phyloP scores from a whole-genome alignment of 257 asterid genomes.

The Linderniella brevidens region DNA sequence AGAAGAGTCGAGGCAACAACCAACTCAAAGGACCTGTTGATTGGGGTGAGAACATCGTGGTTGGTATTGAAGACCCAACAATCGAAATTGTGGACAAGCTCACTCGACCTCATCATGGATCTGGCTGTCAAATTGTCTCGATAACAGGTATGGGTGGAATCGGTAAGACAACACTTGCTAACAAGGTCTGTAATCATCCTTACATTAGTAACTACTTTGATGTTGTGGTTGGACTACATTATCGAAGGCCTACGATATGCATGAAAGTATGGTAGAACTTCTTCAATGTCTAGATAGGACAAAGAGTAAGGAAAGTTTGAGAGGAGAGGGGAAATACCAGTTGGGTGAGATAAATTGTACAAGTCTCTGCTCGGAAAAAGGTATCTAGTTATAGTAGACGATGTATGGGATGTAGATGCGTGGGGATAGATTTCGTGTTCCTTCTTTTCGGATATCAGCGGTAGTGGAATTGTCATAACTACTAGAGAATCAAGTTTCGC shows the following conservation, averaged over 20 bases:
- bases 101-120: too few species aligned
- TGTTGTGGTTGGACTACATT: neutral
- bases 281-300: neutral
- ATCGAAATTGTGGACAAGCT: too few species aligned
- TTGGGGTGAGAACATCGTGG: too few species aligned
- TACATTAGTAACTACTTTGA: neutral
- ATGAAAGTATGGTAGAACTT: neutral
- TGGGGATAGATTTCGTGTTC: neutral
- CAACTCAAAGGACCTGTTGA: too few species aligned
- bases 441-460: neutral
- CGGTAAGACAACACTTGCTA: constrained; percentile 1
- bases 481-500: neutral
- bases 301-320: neutral
- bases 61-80: too few species aligned
- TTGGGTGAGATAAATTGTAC: neutral
- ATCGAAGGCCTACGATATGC: neutral
- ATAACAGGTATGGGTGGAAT: neutral
- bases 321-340: neutral
- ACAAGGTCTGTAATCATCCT: neutral
- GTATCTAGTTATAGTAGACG: neutral
- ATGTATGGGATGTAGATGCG: neutral
- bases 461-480: neutral
- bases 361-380: neutral
- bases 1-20: too few species aligned
- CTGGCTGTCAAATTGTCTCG: too few species aligned